Percentiles rank a stretch among this genome's conserved stretches.
phyloP scores from a whole-genome alignment of 2,329 filamentous ascomycete species.

The Trichoderma sp. region DNA sequence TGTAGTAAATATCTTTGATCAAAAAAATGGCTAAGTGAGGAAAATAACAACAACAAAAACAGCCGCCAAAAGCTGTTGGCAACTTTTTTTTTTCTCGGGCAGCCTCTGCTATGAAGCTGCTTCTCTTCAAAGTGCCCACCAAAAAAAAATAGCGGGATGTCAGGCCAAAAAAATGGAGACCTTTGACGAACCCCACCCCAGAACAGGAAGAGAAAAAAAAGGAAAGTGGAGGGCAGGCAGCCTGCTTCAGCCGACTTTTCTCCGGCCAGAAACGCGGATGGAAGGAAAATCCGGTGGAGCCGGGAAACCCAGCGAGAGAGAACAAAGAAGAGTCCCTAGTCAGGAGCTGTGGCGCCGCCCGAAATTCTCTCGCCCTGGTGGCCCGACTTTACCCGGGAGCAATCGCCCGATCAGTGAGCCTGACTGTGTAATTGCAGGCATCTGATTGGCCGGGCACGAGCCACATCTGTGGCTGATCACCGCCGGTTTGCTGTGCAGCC shows the following conservation, averaged over 20 bases:
- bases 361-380: conserved; percentile 7
- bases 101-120: conserved; percentile 18
- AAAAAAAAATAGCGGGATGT: conserved; percentile 26
- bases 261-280: not conserved
- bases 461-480: conserved; percentile 39
- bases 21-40: not conserved
- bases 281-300: conserved; percentile 26
- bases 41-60: not conserved
- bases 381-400: conserved; percentile 45
- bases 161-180: conserved; percentile 18
- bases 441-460: conserved; percentile 44
- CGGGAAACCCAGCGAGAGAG: not conserved
- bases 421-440: conserved; percentile 41
- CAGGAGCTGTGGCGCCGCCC: conserved; percentile 2
- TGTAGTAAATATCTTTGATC: not conserved
- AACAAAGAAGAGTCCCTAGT: not conserved
- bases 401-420: conserved; percentile 29
- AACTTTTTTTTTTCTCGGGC: conserved; percentile 11
- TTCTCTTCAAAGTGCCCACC: conserved; percentile 14
- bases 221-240: not conserved
- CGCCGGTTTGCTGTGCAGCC: not conserved
- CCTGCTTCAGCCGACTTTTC: conserved; percentile 32
- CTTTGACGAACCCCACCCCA: not conserved
- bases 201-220: conserved; percentile 3
- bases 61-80: not conserved